Base-by-base conservation (phyloP, 352 stramenopile genomes). In the Phytophthora pistaciae region DNA sequence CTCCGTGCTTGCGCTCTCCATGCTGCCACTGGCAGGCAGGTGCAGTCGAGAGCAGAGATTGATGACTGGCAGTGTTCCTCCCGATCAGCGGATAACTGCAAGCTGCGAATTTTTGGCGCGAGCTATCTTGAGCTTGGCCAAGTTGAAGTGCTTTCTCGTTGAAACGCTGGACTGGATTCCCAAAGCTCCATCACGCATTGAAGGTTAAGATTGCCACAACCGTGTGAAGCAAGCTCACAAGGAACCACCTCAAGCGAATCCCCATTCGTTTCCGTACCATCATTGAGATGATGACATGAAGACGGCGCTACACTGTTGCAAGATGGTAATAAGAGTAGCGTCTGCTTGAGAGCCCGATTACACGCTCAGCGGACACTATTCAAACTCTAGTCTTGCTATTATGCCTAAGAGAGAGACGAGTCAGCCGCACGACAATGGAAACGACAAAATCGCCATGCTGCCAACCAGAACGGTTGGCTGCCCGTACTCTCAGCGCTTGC, bases 1-100 rank as follows among this genome's bases (percentile, higher is more conserved):
- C 18, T 33, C 23, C 4, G 23, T 56, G 23, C 13, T 50, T 20
- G 56, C 16, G 23, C 13, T 44, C 16, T 54, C 56, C 27, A 44
- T 29, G 18, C 5, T 63, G 16, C 23, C 27, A n/a, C n/a, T 33
- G 29, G 29, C 5, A 33, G 29, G 5, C 36, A 61, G 50, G 8
- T 44, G 54, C 9, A 14, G 20, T 62, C 23, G 38, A 52, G n/a
- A 38, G n/a, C 56, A 62, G 18, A n/a, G 33, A 53, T 53, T 54
- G 40, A 52, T 44, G 56, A 44, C 3, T 63, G 56, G 33, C 38
- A 11, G 29, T 20, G 29, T 49, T 42, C 11, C 23, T 58, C 29
- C 27, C 25, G 38, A 13, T 9, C 42, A 11, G 13, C 20, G 33
- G 10, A 49, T 49, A 21, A 60, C 20, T 3, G 54, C 10, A 20